These are phyloP conservation scores for Zizania palustris DNA, from an alignment of 202 grass and related monocot genomes.

Conservation along the genomic window DNA sequence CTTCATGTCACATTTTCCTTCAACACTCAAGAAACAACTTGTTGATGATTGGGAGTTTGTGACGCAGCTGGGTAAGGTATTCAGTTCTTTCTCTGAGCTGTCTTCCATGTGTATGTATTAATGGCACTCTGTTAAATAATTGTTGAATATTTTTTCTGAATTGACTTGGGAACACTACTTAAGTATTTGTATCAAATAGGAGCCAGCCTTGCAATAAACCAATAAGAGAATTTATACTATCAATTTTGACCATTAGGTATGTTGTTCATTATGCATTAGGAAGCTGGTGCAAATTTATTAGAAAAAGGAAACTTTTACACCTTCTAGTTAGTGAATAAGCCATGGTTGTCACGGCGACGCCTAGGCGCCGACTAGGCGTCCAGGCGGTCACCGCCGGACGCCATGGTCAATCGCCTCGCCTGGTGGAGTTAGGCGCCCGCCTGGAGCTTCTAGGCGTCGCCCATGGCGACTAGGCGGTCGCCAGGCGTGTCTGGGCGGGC, in stretches of 20 bases:
- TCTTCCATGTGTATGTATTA: slow-evolving; percentile 15
- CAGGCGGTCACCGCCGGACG: too few relatives aligned
- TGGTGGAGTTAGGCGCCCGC: too few relatives aligned
- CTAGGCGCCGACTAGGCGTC: too few relatives aligned
- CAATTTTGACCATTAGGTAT: neutral
- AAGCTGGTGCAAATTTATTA: neutral
- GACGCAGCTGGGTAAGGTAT: slow-evolving; percentile 97
- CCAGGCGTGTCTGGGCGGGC: too few relatives aligned
- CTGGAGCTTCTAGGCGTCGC: too few relatives aligned
- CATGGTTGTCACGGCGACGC: too few relatives aligned
- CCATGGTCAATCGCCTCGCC: too few relatives aligned
- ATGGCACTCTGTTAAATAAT: slow-evolving; percentile 14
- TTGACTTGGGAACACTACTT: neutral
- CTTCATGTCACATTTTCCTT: slow-evolving; percentile 85
- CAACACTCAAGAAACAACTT: slow-evolving; percentile 90
- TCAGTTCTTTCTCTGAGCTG: slow-evolving; percentile 25
- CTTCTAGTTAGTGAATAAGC: too few relatives aligned
- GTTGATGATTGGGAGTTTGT: slow-evolving; percentile 94
- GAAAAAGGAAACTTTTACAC: neutral
- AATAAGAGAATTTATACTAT: slow-evolving; percentile 17
- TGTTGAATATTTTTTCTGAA: slow-evolving; percentile 25
- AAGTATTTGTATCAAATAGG: neutral
- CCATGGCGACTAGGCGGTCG: too few relatives aligned
- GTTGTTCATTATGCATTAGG: neutral
- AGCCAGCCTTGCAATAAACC: slow-evolving; percentile 22